Percentiles rank a stretch among this genome's conserved stretches.
These are phyloP conservation scores for Lactuca sativa DNA, from an alignment of 129 eudicot species.

Conservation along the genomic window DNA sequence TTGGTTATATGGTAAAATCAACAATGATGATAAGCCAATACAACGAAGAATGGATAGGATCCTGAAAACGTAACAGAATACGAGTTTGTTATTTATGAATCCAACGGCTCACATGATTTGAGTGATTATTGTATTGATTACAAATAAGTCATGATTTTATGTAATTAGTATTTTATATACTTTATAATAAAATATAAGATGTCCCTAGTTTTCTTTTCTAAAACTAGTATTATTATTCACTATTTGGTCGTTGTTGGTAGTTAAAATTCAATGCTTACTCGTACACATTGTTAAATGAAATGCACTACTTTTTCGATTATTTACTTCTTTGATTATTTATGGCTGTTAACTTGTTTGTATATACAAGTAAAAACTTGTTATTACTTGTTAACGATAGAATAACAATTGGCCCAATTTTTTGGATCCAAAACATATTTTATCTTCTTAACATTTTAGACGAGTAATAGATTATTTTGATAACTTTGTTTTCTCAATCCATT, in stretches of 20 bases:
- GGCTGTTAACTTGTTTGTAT: background rate
- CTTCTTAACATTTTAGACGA: background rate
- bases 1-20: too few relatives aligned
- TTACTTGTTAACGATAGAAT: background rate
- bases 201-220: background rate
- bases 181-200: background rate
- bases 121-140: background rate
- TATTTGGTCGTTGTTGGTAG: background rate
- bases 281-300: background rate
- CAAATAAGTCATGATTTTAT: background rate
- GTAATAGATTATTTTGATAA: background rate
- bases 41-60: too few relatives aligned
- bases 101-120: background rate
- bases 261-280: background rate
- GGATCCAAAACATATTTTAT: background rate
- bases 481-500: background rate
- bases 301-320: background rate
- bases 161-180: background rate
- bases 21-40: too few relatives aligned
- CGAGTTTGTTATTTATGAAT: background rate
- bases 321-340: slow-evolving; percentile 4
- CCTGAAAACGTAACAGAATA: too few relatives aligned
- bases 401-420: background rate
- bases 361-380: background rate
- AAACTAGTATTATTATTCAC: background rate